Percentiles rank a stretch among this genome's conserved stretches.
Conservation (phyloP, 164 flowering plant species). For the Paratinospora sagittata region DNA sequence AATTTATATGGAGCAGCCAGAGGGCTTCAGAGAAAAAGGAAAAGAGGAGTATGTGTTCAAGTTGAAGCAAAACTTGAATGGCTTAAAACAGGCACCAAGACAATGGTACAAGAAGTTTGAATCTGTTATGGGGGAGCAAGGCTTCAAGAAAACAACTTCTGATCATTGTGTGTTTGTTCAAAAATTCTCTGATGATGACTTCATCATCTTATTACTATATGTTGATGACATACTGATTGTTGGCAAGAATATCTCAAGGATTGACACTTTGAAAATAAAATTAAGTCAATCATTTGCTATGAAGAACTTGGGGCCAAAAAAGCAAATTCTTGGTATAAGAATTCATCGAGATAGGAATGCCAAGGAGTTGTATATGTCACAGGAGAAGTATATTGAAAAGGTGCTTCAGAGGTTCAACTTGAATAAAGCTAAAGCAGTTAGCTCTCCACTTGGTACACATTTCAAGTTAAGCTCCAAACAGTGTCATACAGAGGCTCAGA, state of each 20-base stretch:
- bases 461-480: neutral
- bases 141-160: neutral
- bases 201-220: too few relatives aligned
- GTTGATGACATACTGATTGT: too few relatives aligned
- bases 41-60: neutral
- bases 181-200: neutral
- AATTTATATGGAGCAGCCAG: too few relatives aligned
- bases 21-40: neutral
- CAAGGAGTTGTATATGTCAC: neutral
- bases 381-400: slow-evolving; percentile 5
- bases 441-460: neutral
- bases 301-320: neutral
- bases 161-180: slow-evolving; percentile 1
- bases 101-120: neutral
- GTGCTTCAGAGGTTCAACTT: neutral
- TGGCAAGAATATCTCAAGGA: too few relatives aligned
- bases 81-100: slow-evolving; percentile 2
- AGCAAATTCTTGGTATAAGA: slow-evolving; percentile 2
- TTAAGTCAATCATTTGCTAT: neutral
- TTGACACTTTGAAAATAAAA: neutral
- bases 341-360: neutral
- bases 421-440: neutral
- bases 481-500: too few relatives aligned
- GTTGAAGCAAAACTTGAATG: slow-evolving; percentile 1
- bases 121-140: slow-evolving; percentile 1